A percentile compares a stretch with the other conserved stretches of the same genome.
These are phyloP conservation scores for Dalechampia spathulata DNA, from an alignment of 441 rosid species.

Conservation along the genomic window DNA sequence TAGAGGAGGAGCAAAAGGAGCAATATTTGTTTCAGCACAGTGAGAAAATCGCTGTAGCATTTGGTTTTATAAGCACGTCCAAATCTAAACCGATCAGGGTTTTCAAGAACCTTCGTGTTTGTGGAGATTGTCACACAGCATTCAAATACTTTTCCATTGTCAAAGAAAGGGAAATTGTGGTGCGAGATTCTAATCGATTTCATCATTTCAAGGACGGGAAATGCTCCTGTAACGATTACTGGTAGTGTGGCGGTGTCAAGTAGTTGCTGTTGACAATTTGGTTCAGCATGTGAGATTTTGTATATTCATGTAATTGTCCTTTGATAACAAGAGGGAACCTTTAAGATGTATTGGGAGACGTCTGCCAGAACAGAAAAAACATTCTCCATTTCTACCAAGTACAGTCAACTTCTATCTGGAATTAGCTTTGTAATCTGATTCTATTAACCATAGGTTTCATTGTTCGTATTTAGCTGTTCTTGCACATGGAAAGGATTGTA, in stretches of 20 bases:
- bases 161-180: slow-evolving; percentile 12
- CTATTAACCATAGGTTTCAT: no score
- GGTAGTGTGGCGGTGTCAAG: neutral
- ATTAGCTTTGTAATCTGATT: no score
- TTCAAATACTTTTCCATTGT: slow-evolving; percentile 9
- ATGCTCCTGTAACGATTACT: slow-evolving; percentile 11
- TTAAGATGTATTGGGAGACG: no score
- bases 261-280: neutral
- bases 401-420: no score
- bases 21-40: slow-evolving; percentile 10
- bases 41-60: slow-evolving; percentile 11
- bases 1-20: slow-evolving; percentile 11
- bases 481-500: no score
- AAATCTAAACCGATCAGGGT: slow-evolving; percentile 5
- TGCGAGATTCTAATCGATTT: slow-evolving; percentile 10
- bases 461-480: no score
- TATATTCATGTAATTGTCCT: neutral
- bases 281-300: neutral
- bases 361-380: no score
- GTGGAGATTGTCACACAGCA: slow-evolving; percentile 38
- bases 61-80: slow-evolving; percentile 7
- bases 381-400: no score
- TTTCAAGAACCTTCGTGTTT: slow-evolving; percentile 41
- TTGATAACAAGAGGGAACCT: no score
- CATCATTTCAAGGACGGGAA: slow-evolving; percentile 12